Evolutionary conservation across 225 moss, liverwort and hornwort species (phyloP), one percentile per base, ranked within the genome.

Genomic region (Pseudoscleropodium purum): DNA sequence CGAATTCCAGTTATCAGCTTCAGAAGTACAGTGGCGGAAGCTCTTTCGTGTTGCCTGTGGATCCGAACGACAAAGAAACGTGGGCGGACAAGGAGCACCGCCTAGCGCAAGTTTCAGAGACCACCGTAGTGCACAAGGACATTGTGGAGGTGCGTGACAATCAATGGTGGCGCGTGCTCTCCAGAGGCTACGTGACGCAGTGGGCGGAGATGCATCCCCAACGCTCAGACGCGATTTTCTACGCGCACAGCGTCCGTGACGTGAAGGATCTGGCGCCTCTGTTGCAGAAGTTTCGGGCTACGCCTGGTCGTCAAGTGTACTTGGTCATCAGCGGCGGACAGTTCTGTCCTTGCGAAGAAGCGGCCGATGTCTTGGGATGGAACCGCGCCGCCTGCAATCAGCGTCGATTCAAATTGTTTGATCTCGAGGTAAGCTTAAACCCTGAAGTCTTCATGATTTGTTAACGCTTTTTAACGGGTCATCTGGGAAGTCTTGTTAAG

Each of bases 71-170:
- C 91, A 92, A 84, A 87, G 96, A 96, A 25, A 97, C 98, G 10
- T 98, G 98, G 98, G 98, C 96, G 31, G 98, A 98, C 82, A 98
- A 95, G 86, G 98, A 98, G 92, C 98, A 98, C 87, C 94, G 98
- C 15, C 93, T 98, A 10, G 98, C 97, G 6, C 95, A 98, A 73
- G 93, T 97, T 23, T 88, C 94, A n/a, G 98, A 98, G 87, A 98
- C 98, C 6, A 98, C 98, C 5, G 98, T 96, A 29, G 95, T 98
- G 63, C 96, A 96, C 79, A 96, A 91, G 25, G 81, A 93, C 5
- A 77, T 96, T 2, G 95, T 98, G 82, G 93, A 98, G 68, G 84
- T 94, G 77, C 92, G 98, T 31, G 97, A 98, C 91, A 93, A 98
- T 20, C 98, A 97, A 51, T 98, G 98, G 98, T 98, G 98, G 98